Percentiles rank a stretch among this genome's conserved stretches.
Evolutionary conservation across 2,329 filamentous ascomycete species (phyloP).

Genomic region (Diplocarpon mali): DNA sequence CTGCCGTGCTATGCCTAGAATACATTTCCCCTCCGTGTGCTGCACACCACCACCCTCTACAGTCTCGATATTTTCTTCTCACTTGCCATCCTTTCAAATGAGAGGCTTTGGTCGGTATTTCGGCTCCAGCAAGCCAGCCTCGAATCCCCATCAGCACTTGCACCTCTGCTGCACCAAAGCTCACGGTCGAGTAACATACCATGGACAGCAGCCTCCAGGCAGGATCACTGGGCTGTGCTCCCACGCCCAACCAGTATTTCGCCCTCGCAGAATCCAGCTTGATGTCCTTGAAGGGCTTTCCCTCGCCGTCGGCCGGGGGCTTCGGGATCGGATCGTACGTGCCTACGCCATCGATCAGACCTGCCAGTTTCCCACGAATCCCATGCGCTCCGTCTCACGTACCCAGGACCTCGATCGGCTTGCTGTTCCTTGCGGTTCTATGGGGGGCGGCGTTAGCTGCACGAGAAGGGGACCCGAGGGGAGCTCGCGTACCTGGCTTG

Average conservation of each 20-base stretch:
- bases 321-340: constrained; percentile 62
- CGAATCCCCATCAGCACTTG: background rate
- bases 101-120: constrained; percentile 19
- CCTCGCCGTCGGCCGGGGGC: constrained; percentile 46
- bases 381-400: constrained; percentile 13
- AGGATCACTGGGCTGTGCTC: constrained; percentile 84
- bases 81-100: background rate
- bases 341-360: constrained; percentile 25
- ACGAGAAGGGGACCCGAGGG: background rate
- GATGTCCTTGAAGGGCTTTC: constrained; percentile 79
- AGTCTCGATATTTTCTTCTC: background rate
- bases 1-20: background rate
- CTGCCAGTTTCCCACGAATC: background rate
- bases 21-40: background rate
- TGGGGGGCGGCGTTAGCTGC: constrained; percentile 5
- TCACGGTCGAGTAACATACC: constrained; percentile 37
- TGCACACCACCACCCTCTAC: background rate
- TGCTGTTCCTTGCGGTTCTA: constrained; percentile 79
- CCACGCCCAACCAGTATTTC: constrained; percentile 94
- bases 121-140: constrained; percentile 26
- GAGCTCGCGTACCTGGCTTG: constrained; percentile 62
- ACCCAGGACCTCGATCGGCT: constrained; percentile 85
- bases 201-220: constrained; percentile 78
- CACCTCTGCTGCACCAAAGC: background rate
- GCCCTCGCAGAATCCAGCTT: constrained; percentile 71